Conservation (phyloP, 2,329 filamentous ascomycete genomes). For the Clonostachys rhizophaga region DNA sequence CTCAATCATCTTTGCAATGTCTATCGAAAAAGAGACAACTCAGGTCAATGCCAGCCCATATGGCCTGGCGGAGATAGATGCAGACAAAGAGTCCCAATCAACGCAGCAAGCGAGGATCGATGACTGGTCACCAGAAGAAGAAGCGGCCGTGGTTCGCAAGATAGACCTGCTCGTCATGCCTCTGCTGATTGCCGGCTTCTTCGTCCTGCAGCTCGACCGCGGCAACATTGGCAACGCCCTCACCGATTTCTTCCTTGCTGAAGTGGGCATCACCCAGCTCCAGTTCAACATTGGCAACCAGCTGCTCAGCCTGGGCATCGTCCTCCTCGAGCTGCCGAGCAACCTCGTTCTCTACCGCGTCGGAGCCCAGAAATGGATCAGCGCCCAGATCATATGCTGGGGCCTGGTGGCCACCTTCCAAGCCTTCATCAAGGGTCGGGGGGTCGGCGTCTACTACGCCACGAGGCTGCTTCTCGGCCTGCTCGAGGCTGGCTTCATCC, state of each 20-base stretch:
- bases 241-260: slow-evolving; percentile 37
- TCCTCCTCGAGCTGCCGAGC: slow-evolving; percentile 30
- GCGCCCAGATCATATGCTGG: slow-evolving; percentile 15
- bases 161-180: slow-evolving; percentile 33
- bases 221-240: slow-evolving; percentile 34
- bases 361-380: slow-evolving; percentile 41
- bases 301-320: slow-evolving; percentile 40
- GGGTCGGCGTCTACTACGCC: slow-evolving; percentile 50
- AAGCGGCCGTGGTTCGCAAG: no score
- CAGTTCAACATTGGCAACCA: slow-evolving; percentile 42
- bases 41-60: no score
- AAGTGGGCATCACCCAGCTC: slow-evolving; percentile 39
- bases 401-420: slow-evolving; percentile 21
- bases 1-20: no score
- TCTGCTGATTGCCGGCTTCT: slow-evolving; percentile 31
- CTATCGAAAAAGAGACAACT: no score
- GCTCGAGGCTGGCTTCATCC: slow-evolving; percentile 73
- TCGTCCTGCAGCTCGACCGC: slow-evolving; percentile 26
- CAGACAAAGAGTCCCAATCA: no score
- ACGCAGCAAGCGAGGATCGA: no score
- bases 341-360: slow-evolving; percentile 12
- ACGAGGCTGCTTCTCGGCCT: slow-evolving; percentile 69
- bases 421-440: slow-evolving; percentile 64
- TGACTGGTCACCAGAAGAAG: no score
- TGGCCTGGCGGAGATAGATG: no score